A percentile compares a stretch with the other conserved stretches of the same genome.
Conservation (phyloP, 257 asterid species). For the Asclepias syriaca region DNA sequence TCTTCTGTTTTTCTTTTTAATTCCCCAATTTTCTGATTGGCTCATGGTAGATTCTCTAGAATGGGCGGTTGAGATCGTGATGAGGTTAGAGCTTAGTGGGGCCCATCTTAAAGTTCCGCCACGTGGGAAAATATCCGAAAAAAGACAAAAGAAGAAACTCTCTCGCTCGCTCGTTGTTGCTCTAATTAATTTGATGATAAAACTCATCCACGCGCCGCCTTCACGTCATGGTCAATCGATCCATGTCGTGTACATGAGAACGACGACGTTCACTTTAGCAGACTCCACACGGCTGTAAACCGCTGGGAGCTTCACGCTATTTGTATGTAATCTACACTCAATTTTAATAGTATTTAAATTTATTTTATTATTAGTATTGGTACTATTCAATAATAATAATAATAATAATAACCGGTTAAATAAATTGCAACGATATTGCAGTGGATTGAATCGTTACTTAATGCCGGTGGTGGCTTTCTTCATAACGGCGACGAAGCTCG, state of each 20-base stretch:
- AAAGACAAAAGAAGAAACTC: no score
- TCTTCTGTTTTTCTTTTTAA: neutral
- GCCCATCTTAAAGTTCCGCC: neutral
- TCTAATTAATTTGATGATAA: no score
- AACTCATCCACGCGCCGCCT: neutral
- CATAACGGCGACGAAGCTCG: slow-evolving; percentile 72
- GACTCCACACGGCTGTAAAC: neutral
- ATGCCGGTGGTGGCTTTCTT: slow-evolving; percentile 54
- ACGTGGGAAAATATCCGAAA: no score
- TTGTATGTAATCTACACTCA: neutral
- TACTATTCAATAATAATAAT: no score
- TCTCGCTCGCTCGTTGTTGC: no score
- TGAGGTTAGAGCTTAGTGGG: neutral
- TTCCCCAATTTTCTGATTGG: neutral
- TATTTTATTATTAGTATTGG: no score
- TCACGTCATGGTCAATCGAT: neutral
- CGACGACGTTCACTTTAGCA: slow-evolving; percentile 10
- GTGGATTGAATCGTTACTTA: neutral
- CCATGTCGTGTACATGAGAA: neutral
- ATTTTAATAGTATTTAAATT: neutral
- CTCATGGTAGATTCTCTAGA: neutral
- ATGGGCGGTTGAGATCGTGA: neutral
- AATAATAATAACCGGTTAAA: no score
- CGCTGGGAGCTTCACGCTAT: neutral
- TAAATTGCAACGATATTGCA: neutral